These are phyloP conservation scores for Hypoxylon perforatum DNA, from an alignment of 495 filamentous ascomycete species.

Conservation along the genomic window DNA sequence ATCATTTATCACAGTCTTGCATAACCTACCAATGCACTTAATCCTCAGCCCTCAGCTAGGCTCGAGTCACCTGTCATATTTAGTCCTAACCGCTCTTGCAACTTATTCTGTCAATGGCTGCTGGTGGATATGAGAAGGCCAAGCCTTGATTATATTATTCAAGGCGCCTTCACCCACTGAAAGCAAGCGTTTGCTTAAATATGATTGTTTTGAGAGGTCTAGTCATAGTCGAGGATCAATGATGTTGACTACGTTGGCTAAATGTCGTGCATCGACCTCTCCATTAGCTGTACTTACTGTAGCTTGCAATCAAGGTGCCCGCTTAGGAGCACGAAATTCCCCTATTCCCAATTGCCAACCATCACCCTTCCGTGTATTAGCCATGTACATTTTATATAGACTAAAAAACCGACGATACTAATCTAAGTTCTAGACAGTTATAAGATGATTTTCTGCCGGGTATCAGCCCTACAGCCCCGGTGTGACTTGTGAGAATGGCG, in stretches of 20 bases:
- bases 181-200: slow-evolving; percentile 28
- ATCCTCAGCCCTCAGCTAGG: too few relatives aligned
- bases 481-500: slow-evolving; percentile 59
- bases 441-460: slow-evolving; percentile 43
- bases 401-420: slow-evolving; percentile 8
- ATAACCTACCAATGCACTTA: not conserved
- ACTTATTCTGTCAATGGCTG: not conserved
- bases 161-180: slow-evolving; percentile 2
- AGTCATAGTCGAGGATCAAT: slow-evolving; percentile 21
- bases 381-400: slow-evolving; percentile 3
- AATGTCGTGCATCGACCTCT: not conserved
- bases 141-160: not conserved
- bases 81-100: slow-evolving; percentile 3
- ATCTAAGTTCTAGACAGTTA: slow-evolving; percentile 26
- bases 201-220: slow-evolving; percentile 17
- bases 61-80: slow-evolving; percentile 1
- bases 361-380: slow-evolving; percentile 3
- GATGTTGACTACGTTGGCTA: slow-evolving; percentile 8
- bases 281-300: slow-evolving; percentile 11
- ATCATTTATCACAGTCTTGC: slow-evolving; percentile 11
- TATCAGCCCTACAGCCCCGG: slow-evolving; percentile 45
- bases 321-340: slow-evolving; percentile 13
- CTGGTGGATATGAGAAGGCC: slow-evolving; percentile 1
- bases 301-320: slow-evolving; percentile 18
- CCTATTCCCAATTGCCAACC: slow-evolving; percentile 6